Base-by-base conservation (phyloP, 208 protist genomes). In the Lotmaria passim region DNA sequence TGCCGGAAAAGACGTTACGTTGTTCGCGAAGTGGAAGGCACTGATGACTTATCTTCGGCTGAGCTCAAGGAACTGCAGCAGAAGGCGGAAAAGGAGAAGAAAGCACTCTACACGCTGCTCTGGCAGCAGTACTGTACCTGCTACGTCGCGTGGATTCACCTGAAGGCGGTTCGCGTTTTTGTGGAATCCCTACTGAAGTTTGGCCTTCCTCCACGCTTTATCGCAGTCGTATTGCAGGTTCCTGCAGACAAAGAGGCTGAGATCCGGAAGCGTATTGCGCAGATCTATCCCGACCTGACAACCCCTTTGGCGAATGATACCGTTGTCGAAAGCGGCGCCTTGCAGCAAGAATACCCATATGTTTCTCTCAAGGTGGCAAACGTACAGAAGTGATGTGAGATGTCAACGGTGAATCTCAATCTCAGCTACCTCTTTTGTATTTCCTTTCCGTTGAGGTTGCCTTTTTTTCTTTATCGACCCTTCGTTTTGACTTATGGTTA, bases 151-250 rank as follows among this genome's bases (percentile, higher is more conserved):
- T 98, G 95, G 93, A 92, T 97, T 47, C 93, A 98, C 67, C 59
- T 96, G 34, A 98, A 98, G 61, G 90, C 90, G 2, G 71, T 98
- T 12, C 83, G 93, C 41, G 79, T 96, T 4, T 98, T 97, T 89
- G 91, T 97, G 39, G 95, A 98, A 62, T 83, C 89, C 10, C 47
- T 98, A 2, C 78, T 98, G 6, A 90, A 88, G 47, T 98, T 92
- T 74, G 95, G 93, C 7, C 86, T 97, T 28, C 95, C 95, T 15
- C 85, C 91, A 2, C 82, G 83, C 10, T 98, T 92, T 56, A 91
- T 93, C 67, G 80, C 87, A 21, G 77, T 97, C 31, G 82, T 97
- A 12, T 26, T 97, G 31, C 86, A 93, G 34, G 81, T 91, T 3
- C 76, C 87, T 24, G 60, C 63, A 6, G 81, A 82, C 58, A 93